Evolutionary conservation across 768 basidiomycete genomes (phyloP).

Genomic region (Calvatia gigantea): DNA sequence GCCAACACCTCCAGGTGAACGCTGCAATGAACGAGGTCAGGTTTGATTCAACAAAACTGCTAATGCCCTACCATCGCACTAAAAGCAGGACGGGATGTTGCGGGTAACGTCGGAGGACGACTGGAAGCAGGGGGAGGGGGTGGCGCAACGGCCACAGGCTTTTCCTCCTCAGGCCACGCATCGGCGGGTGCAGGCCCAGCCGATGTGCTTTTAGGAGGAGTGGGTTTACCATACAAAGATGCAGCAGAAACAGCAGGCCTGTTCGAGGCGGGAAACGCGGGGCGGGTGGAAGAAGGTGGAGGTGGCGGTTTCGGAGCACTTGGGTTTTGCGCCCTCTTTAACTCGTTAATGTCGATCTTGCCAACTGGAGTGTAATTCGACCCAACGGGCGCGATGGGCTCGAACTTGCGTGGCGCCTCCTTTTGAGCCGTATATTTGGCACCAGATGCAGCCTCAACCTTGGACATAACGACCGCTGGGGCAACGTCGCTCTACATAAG

Average conservation of each 20-base stretch:
- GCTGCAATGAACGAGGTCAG: slow-evolving; percentile 12
- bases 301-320: slow-evolving; percentile 35
- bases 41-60: not conserved
- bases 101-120: slow-evolving; percentile 45
- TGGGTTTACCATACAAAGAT: slow-evolving; percentile 38
- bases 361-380: slow-evolving; percentile 76
- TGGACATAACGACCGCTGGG: slow-evolving; percentile 76
- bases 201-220: slow-evolving; percentile 13
- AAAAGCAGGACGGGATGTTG: slow-evolving; percentile 27
- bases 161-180: slow-evolving; percentile 55
- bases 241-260: slow-evolving; percentile 38
- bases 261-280: slow-evolving; percentile 38
- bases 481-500: slow-evolving; percentile 77
- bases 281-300: slow-evolving; percentile 41
- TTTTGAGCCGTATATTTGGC: slow-evolving; percentile 85
- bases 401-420: slow-evolving; percentile 65
- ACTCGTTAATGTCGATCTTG: slow-evolving; percentile 61
- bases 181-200: slow-evolving; percentile 45
- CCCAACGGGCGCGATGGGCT: slow-evolving; percentile 81
- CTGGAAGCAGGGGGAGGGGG: slow-evolving; percentile 42
- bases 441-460: slow-evolving; percentile 88
- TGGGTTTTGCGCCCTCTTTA: slow-evolving; percentile 46
- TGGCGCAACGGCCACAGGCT: slow-evolving; percentile 32
- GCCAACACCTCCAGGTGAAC: slow-evolving; percentile 14
- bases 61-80: slow-evolving; percentile 28